Conservation (phyloP, 176 grass and related monocot genomes). For the Bolboschoenus planiculmis region DNA sequence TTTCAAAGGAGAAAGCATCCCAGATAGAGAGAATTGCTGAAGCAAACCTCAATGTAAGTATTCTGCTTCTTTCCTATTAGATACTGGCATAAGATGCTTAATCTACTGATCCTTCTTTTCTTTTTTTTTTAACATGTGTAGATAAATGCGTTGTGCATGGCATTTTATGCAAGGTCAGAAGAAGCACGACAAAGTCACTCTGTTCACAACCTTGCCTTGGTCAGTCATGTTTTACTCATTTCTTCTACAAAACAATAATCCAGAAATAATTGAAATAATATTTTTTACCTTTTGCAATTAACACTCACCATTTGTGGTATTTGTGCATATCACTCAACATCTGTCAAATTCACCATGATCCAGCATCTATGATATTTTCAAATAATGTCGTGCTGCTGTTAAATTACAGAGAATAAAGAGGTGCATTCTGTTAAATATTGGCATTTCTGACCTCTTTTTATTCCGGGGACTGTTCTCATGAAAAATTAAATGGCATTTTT, state of each 20-base stretch:
- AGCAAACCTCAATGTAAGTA: slow-evolving; percentile 84
- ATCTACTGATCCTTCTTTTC: slow-evolving; percentile 8
- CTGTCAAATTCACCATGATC: not conserved
- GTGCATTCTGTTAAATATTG: not conserved
- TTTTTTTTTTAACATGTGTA: slow-evolving; percentile 32
- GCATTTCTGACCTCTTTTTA: not conserved
- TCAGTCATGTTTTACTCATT: slow-evolving; percentile 37
- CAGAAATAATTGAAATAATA: not conserved
- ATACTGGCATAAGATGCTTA: slow-evolving; percentile 12
- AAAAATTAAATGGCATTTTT: not conserved
- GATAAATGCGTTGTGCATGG: slow-evolving; percentile 97
- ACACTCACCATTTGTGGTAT: not conserved
- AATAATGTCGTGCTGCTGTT: not conserved
- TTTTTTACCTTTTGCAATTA: not conserved
- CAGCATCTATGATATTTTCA: not conserved
- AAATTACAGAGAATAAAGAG: not conserved
- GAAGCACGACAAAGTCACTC: slow-evolving; percentile 94
- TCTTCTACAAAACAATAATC: not conserved
- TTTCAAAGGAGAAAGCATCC: slow-evolving; percentile 85
- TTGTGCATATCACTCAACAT: not conserved
- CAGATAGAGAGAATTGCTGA: slow-evolving; percentile 91
- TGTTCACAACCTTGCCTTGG: slow-evolving; percentile 90
- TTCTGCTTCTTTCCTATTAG: slow-evolving; percentile 30
- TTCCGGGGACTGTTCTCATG: not conserved
- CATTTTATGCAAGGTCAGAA: slow-evolving; percentile 96